A percentile compares a stretch with the other conserved stretches of the same genome.
Conservation (phyloP, 2,329 filamentous ascomycete genomes). For the Aspergillus costaricaensis region DNA sequence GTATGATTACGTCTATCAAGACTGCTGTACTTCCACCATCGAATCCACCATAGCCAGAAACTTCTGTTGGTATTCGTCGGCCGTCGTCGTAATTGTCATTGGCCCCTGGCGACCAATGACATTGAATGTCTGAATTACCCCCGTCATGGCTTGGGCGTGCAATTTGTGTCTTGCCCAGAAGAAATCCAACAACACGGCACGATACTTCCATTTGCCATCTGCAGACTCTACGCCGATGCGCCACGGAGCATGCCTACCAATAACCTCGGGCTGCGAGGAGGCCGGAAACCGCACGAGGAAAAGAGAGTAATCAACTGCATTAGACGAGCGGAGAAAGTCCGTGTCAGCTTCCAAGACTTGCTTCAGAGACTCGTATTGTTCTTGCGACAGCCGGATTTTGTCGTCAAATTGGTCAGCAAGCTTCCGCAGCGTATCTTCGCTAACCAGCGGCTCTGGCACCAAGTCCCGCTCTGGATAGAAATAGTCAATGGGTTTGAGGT, state of each 20-base stretch:
- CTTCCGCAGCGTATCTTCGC: slow-evolving; percentile 65
- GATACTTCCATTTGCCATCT: slow-evolving; percentile 67
- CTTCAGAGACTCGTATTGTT: slow-evolving; percentile 60
- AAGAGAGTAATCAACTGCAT: slow-evolving; percentile 74
- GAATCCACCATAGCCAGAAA: slow-evolving; percentile 56
- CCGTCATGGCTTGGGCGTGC: slow-evolving; percentile 66
- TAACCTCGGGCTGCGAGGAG: slow-evolving; percentile 34
- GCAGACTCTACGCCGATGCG: slow-evolving; percentile 61
- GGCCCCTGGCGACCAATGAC: slow-evolving; percentile 63
- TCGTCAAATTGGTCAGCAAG: slow-evolving; percentile 69
- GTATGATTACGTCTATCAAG: neutral
- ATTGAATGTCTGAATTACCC: slow-evolving; percentile 66
- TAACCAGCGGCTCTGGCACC: slow-evolving; percentile 62
- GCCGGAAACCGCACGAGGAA: slow-evolving; percentile 65
- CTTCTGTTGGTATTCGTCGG: slow-evolving; percentile 65
- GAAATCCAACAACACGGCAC: slow-evolving; percentile 70
- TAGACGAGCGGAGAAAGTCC: slow-evolving; percentile 60
- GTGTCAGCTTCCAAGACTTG: slow-evolving; percentile 63
- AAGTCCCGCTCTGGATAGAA: slow-evolving; percentile 76
- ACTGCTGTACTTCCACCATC: slow-evolving; percentile 41
- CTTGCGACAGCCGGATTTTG: slow-evolving; percentile 60
- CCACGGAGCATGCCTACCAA: slow-evolving; percentile 53
- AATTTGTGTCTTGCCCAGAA: slow-evolving; percentile 76
- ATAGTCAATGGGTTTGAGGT: slow-evolving; percentile 72
- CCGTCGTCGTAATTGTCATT: slow-evolving; percentile 73